Percentiles rank a stretch among this genome's conserved stretches.
Evolutionary conservation across 768 basidiomycete genomes (phyloP).

Genomic region (Suillus luteus): DNA sequence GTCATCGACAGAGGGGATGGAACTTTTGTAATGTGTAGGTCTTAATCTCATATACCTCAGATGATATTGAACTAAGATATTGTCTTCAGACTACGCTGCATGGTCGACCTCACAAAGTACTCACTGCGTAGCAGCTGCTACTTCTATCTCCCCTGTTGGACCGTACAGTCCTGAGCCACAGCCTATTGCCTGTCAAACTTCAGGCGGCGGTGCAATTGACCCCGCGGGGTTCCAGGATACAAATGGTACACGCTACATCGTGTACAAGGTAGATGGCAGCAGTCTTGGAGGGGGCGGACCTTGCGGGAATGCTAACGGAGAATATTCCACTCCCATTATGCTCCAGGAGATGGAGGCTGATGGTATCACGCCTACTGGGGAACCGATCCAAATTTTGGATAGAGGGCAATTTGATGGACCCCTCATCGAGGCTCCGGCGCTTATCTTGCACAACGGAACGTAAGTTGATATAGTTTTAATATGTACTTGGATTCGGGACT

Average conservation of each 20-base stretch:
- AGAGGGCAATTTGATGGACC: conserved; percentile 29
- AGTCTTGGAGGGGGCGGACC: conserved; percentile 25
- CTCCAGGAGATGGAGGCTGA: conserved; percentile 31
- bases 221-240: conserved; percentile 27
- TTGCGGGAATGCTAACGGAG: conserved; percentile 26
- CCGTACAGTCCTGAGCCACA: conserved; percentile 28
- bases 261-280: conserved; percentile 35
- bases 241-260: conserved; percentile 29
- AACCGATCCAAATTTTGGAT: conserved; percentile 28
- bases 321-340: conserved; percentile 29
- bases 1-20: conserved; percentile 19
- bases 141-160: conserved; percentile 24
- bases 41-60: background rate
- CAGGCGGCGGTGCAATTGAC: conserved; percentile 32
- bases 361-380: conserved; percentile 26
- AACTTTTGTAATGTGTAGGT: conserved; percentile 24
- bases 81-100: conserved; percentile 18
- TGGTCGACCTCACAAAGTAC: conserved; percentile 14
- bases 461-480: conserved; percentile 9
- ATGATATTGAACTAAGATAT: background rate
- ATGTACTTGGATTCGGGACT: background rate
- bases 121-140: conserved; percentile 34
- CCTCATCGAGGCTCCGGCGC: conserved; percentile 34
- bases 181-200: conserved; percentile 27
- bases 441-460: conserved; percentile 20